These are phyloP conservation scores for Candida vartiovaarae DNA, from an alignment of 805 yeast genomes.

Conservation along the genomic window DNA sequence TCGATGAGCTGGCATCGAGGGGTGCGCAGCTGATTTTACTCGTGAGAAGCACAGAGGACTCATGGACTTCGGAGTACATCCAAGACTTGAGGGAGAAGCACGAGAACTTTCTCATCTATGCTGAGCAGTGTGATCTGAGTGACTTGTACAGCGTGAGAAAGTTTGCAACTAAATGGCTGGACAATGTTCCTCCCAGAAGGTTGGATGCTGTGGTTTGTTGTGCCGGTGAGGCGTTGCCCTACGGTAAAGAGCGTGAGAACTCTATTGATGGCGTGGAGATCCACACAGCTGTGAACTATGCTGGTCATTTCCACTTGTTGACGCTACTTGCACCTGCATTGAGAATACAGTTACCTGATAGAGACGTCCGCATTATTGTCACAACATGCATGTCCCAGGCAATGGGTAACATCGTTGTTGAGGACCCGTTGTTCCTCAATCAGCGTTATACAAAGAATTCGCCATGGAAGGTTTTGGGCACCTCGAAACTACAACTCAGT, in stretches of 20 bases:
- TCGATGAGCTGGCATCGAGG: conserved; percentile 58
- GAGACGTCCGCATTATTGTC: conserved; percentile 83
- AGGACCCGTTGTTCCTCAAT: conserved; percentile 57
- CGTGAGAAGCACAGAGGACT: conserved; percentile 54
- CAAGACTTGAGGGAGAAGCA: conserved; percentile 68
- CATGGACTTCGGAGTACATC: conserved; percentile 75
- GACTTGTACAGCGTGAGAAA: conserved; percentile 70
- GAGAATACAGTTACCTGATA: conserved; percentile 85
- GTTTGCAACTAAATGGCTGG: conserved; percentile 93
- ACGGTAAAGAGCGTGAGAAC: conserved; percentile 53
- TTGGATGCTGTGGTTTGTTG: conserved; percentile 85
- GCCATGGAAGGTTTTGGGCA: conserved; percentile 77
- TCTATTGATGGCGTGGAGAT: conserved; percentile 80
- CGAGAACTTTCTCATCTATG: conserved; percentile 69
- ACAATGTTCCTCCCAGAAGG: conserved; percentile 83
- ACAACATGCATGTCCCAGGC: conserved; percentile 75
- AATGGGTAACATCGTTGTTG: conserved; percentile 55
- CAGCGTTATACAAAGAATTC: conserved; percentile 48
- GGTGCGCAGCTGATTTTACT: conserved; percentile 86
- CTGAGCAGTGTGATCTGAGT: conserved; percentile 82
- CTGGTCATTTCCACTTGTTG: conserved; percentile 74
- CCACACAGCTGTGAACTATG: conserved; percentile 79
- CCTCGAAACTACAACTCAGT: conserved; percentile 70
- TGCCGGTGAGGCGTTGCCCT: conserved; percentile 79
- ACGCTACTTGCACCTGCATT: conserved; percentile 78